Evolutionary conservation across 2,329 filamentous ascomycete species (phyloP).

Genomic region (Anisogramma anomala): DNA sequence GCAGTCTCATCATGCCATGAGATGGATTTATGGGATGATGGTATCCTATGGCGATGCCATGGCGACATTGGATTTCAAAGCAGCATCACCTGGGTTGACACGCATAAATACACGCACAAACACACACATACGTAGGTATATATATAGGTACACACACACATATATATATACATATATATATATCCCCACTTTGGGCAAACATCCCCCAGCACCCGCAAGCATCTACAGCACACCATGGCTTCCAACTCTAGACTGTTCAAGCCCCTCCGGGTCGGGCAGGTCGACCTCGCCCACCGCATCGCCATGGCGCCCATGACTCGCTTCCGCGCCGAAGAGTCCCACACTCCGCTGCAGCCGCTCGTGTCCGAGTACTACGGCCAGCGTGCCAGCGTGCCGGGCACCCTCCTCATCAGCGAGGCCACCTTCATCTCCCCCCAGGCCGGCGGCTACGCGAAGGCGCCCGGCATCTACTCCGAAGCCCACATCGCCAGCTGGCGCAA

Average conservation of each 20-base stretch:
- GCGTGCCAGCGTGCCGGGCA: constrained; percentile 29
- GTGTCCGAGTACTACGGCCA: constrained; percentile 33
- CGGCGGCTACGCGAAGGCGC: constrained; percentile 33
- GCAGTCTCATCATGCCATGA: too few species aligned
- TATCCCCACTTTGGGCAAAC: too few species aligned
- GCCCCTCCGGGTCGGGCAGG: constrained; percentile 32
- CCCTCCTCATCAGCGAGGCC: constrained; percentile 33
- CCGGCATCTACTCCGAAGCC: constrained; percentile 43
- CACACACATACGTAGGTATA: too few species aligned
- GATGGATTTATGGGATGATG: too few species aligned
- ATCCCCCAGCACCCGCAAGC: too few species aligned
- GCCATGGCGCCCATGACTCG: constrained; percentile 42
- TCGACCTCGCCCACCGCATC: constrained; percentile 38
- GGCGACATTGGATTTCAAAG: too few species aligned
- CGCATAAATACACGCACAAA: too few species aligned
- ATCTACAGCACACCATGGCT: constrained; percentile 6
- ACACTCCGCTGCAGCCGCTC: constrained; percentile 18
- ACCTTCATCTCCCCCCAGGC: constrained; percentile 29
- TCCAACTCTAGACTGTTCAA: constrained; percentile 24
- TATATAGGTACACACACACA: too few species aligned
- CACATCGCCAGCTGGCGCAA: constrained; percentile 48
- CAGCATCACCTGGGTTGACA: too few species aligned
- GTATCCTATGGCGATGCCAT: too few species aligned
- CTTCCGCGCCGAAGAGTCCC: constrained; percentile 33
- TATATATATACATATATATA: too few species aligned